These are phyloP conservation scores for Chaetomium globosum DNA, from an alignment of 2,329 filamentous ascomycete genomes.

Conservation along the genomic window DNA sequence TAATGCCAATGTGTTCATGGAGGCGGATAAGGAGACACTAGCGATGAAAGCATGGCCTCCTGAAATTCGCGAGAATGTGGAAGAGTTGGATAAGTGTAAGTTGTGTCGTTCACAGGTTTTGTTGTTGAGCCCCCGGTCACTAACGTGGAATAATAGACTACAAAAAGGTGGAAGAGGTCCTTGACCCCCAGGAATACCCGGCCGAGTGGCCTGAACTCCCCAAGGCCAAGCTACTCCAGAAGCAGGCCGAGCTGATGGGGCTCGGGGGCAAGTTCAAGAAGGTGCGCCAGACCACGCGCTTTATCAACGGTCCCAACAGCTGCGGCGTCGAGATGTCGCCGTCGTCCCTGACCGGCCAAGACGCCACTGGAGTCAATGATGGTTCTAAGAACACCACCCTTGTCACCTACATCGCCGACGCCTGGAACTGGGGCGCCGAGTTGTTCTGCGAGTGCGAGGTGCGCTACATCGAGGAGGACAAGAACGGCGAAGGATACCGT, in stretches of 20 bases:
- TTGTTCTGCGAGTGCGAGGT: constrained; percentile 72
- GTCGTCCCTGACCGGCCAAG: constrained; percentile 63
- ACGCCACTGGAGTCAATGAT: constrained; percentile 67
- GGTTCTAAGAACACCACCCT: constrained; percentile 67
- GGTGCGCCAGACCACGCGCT: constrained; percentile 65
- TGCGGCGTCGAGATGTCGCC: constrained; percentile 66
- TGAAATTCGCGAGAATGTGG: constrained; percentile 53
- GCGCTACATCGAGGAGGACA: constrained; percentile 59
- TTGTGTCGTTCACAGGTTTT: neutral
- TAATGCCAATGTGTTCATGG: constrained; percentile 68
- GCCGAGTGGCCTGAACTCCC: constrained; percentile 58
- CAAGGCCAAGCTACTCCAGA: constrained; percentile 61
- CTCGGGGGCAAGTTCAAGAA: constrained; percentile 57
- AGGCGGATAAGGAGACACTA: constrained; percentile 59
- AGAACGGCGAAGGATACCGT: constrained; percentile 58
- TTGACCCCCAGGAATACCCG: constrained; percentile 63
- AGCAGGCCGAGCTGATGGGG: constrained; percentile 58
- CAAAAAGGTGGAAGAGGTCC: constrained; percentile 55
- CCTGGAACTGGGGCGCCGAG: constrained; percentile 72
- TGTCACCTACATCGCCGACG: constrained; percentile 68
- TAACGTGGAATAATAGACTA: constrained; percentile 53
- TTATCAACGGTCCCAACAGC: constrained; percentile 61
- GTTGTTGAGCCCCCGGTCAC: neutral
- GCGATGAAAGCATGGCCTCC: constrained; percentile 60
- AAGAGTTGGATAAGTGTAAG: constrained; percentile 54